Evolutionary conservation across 306 rosid genomes (phyloP), one percentile per base, ranked within the genome.

Genomic region (Citrullus colocynthis): DNA sequence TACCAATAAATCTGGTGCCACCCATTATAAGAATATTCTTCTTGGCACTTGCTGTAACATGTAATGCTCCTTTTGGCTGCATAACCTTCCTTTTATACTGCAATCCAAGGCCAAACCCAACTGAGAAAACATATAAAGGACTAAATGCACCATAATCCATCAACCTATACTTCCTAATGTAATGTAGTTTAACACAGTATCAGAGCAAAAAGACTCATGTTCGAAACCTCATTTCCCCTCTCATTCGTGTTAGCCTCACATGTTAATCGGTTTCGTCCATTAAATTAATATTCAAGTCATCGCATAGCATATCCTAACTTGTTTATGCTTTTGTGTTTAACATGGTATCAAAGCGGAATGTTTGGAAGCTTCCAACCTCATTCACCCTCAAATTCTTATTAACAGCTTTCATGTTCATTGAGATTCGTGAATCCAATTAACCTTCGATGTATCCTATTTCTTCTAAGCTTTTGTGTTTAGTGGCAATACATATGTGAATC

Each of bases 1-100:
- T 34, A 72, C 99, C 99, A 78, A 95, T 95, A 59, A 95, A 92
- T 28, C 99, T 83, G 76, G 97, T 95, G 73, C 97, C 99, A 52
- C 99, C 99, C 97, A 95, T 95, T 70, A 95, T 83, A 36, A 95
- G 97, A 75, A 95, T 65, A 6, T 41, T 88, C 87, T 95, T 95
- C 88, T 92, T 95, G 79, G 85, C 51, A 84, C 87, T 87, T 75
- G 97, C 99, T 60, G 91, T 80, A 72, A 95, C 92, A 48, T 61
- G 79, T 39, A 89, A 81, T 4, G 90, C 90, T 64, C 87, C 92
- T 80, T 87, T 89, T 61, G 95, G 87, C 77, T 86, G 87, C 79
- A 86, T 82, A 67, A 39, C 58, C 88, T 82, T 90, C 82, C 87
- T 91, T 82, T 88, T 92, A 20, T 82, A 86, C 96, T 94, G 87